A percentile compares a stretch with the other conserved stretches of the same genome.
Evolutionary conservation across 1,284 basidiomycete genomes (phyloP).

Genomic region (Abortiporus biennis): DNA sequence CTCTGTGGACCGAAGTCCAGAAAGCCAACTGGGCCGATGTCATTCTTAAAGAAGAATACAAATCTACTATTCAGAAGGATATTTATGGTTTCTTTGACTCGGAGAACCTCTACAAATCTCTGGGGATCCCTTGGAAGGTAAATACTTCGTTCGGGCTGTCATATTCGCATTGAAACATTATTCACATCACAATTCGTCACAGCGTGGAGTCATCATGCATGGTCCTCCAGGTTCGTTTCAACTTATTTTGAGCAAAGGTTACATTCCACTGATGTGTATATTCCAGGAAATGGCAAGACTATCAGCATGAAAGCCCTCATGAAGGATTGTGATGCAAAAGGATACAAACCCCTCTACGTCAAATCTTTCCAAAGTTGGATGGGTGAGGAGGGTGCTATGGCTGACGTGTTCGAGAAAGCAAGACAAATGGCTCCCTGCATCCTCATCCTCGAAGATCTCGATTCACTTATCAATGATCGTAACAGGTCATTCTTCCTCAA

Average conservation of each 20-base stretch:
- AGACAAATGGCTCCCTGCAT: conserved; percentile 67
- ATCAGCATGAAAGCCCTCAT: conserved; percentile 75
- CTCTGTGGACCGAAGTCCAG: conserved; percentile 65
- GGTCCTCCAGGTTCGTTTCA: conserved; percentile 55
- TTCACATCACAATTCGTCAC: conserved; percentile 3
- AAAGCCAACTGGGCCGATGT: conserved; percentile 72
- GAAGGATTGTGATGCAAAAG: conserved; percentile 55
- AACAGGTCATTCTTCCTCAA: conserved; percentile 86
- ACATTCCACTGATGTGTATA: neutral
- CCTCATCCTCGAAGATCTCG: conserved; percentile 75
- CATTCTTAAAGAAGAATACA: conserved; percentile 68
- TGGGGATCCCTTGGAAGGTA: conserved; percentile 81
- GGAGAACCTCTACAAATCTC: conserved; percentile 61
- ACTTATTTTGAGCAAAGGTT: neutral
- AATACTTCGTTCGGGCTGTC: too few relatives aligned
- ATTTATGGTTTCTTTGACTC: conserved; percentile 74
- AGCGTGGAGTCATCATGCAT: conserved; percentile 70
- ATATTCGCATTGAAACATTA: too few relatives aligned
- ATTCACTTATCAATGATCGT: conserved; percentile 68
- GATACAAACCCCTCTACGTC: conserved; percentile 70
- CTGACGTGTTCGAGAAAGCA: conserved; percentile 58
- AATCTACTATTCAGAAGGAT: conserved; percentile 62
- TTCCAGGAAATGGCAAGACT: conserved; percentile 75
- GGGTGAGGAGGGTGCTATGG: conserved; percentile 68
- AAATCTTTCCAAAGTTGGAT: conserved; percentile 60